Evolutionary conservation across 2,329 filamentous ascomycete genomes (phyloP).

Genomic region (Huntiella abstrusa): DNA sequence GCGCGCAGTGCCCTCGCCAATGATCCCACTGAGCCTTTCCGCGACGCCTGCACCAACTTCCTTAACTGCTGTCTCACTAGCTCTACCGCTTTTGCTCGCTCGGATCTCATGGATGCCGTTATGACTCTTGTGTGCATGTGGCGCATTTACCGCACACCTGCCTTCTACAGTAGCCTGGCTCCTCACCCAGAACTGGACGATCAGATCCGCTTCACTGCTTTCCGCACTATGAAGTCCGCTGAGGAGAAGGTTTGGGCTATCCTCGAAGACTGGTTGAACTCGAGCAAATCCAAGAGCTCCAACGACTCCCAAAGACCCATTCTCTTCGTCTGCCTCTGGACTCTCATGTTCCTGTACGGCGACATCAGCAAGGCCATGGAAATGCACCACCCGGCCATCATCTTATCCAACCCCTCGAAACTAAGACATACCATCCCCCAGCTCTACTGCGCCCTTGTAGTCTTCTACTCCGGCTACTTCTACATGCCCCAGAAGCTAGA

Average conservation of each 20-base stretch:
- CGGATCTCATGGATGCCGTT: slow-evolving; percentile 24
- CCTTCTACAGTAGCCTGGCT: slow-evolving; percentile 20
- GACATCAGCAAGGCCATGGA: slow-evolving; percentile 18
- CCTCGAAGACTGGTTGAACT: slow-evolving; percentile 21
- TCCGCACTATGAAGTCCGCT: slow-evolving; percentile 19
- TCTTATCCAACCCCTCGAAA: neutral
- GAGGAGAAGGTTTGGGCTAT: slow-evolving; percentile 24
- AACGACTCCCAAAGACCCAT: slow-evolving; percentile 22
- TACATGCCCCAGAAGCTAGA: slow-evolving; percentile 12
- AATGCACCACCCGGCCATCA: neutral
- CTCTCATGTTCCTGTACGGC: slow-evolving; percentile 29
- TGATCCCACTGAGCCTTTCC: too few relatives aligned
- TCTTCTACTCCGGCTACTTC: slow-evolving; percentile 14
- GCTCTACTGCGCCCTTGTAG: slow-evolving; percentile 13
- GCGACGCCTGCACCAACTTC: neutral
- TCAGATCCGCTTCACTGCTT: slow-evolving; percentile 23
- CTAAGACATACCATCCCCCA: slow-evolving; percentile 5
- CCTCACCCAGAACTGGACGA: slow-evolving; percentile 17
- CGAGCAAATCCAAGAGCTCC: slow-evolving; percentile 15
- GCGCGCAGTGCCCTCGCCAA: neutral
- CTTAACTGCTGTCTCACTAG: neutral
- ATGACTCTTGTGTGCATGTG: slow-evolving; percentile 31
- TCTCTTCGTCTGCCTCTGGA: slow-evolving; percentile 31
- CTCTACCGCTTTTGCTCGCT: slow-evolving; percentile 3
- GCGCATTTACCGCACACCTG: slow-evolving; percentile 26